Evolutionary conservation across 1,284 basidiomycete species (phyloP).

Genomic region (Tylopilus orsonianus): DNA sequence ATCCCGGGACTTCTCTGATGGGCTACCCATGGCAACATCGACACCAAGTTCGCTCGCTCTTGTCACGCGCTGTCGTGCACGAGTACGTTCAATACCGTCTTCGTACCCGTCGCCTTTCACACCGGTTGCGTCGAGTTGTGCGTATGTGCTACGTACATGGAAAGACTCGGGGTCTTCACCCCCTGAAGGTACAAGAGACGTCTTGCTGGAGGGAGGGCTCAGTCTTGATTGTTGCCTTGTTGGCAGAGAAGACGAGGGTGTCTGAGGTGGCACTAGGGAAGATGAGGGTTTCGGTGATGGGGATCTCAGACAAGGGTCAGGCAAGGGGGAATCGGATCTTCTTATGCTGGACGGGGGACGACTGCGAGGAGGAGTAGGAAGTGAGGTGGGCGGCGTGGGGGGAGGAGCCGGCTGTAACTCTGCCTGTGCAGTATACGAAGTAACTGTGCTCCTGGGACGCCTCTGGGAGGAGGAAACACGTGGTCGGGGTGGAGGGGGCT

Average conservation of each 20-base stretch:
- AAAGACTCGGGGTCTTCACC: constrained; percentile 85
- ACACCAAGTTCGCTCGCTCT: constrained; percentile 58
- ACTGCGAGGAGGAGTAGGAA: constrained; percentile 35
- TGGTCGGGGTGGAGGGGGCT: constrained; percentile 28
- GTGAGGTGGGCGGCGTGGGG: constrained; percentile 20
- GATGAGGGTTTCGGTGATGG: constrained; percentile 11
- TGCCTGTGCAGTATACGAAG: constrained; percentile 30
- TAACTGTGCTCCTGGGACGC: constrained; percentile 26
- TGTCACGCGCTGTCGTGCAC: constrained; percentile 71
- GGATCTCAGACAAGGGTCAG: constrained; percentile 17
- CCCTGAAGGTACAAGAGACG: constrained; percentile 63
- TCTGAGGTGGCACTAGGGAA: constrained; percentile 26
- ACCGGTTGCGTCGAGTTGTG: constrained; percentile 78
- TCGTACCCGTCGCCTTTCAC: constrained; percentile 91
- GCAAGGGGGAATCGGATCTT: constrained; percentile 26
- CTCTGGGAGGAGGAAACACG: constrained; percentile 25
- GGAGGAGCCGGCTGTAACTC: constrained; percentile 22
- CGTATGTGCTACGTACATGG: constrained; percentile 87
- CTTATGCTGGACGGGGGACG: constrained; percentile 30
- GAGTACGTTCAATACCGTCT: constrained; percentile 89
- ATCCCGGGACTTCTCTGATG: constrained; percentile 57
- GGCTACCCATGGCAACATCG: constrained; percentile 53
- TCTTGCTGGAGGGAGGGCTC: constrained; percentile 48
- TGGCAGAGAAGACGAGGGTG: constrained; percentile 36
- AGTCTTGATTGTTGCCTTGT: constrained; percentile 39